These are phyloP conservation scores for Teratosphaeria nubilosa DNA, from an alignment of 2,329 filamentous ascomycete species.

Conservation along the genomic window DNA sequence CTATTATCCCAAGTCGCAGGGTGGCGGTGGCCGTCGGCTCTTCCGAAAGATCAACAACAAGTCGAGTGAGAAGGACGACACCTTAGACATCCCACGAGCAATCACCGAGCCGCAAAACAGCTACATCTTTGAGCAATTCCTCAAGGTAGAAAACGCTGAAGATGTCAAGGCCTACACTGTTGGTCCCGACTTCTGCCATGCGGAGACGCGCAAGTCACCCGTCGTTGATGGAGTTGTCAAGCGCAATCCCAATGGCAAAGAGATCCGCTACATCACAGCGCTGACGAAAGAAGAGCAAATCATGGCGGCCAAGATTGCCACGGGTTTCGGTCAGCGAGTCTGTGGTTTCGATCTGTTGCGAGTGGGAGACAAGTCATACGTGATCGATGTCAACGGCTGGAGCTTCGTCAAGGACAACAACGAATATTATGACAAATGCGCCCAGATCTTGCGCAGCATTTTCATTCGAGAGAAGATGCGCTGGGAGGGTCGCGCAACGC, in stretches of 20 bases:
- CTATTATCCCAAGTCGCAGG: slow-evolving; percentile 80
- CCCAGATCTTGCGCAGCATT: slow-evolving; percentile 75
- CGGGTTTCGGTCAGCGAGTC: slow-evolving; percentile 84
- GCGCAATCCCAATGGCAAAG: slow-evolving; percentile 93
- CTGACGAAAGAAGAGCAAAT: slow-evolving; percentile 69
- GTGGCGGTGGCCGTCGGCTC: slow-evolving; percentile 80
- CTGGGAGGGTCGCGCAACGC: slow-evolving; percentile 33
- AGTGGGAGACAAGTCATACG: slow-evolving; percentile 76
- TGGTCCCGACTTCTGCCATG: slow-evolving; percentile 84
- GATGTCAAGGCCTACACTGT: slow-evolving; percentile 99
- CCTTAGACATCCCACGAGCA: slow-evolving; percentile 64
- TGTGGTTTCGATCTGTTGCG: slow-evolving; percentile 93
- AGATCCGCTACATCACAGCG: slow-evolving; percentile 87
- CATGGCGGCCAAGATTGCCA: slow-evolving; percentile 82
- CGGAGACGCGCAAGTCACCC: slow-evolving; percentile 92
- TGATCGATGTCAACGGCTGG: slow-evolving; percentile 99
- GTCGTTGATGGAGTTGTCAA: slow-evolving; percentile 94
- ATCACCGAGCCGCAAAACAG: slow-evolving; percentile 73
- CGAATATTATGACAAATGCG: slow-evolving; percentile 89
- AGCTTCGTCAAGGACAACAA: slow-evolving; percentile 99
- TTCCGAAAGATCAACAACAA: slow-evolving; percentile 99
- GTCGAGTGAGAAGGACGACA: slow-evolving; percentile 84
- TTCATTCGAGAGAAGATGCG: slow-evolving; percentile 72
- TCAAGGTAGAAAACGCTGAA: slow-evolving; percentile 92
- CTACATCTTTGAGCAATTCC: slow-evolving; percentile 95